These are phyloP conservation scores for Populus tomentosa DNA, from an alignment of 441 rosid genomes.

Conservation along the genomic window DNA sequence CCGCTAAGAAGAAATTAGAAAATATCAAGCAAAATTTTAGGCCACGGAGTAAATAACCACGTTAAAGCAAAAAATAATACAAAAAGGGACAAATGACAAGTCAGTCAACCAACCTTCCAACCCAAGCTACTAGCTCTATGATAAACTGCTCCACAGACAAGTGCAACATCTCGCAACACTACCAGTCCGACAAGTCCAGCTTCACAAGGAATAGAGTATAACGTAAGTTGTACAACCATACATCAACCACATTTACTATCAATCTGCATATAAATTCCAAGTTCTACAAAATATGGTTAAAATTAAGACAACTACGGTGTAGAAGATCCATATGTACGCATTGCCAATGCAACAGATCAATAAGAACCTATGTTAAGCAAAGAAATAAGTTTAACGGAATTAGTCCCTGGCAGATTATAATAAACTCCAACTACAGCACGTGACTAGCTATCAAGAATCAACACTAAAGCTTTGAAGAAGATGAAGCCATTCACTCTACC, in stretches of 20 bases:
- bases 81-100: not conserved
- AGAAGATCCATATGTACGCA: slow-evolving; percentile 80
- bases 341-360: slow-evolving; percentile 78
- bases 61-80: not conserved
- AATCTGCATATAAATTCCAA: not conserved
- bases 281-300: not conserved
- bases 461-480: not conserved
- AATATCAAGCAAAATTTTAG: slow-evolving; percentile 10
- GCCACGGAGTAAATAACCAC: not conserved
- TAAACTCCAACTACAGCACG: not conserved
- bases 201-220: slow-evolving; percentile 28
- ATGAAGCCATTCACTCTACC: slow-evolving; percentile 33
- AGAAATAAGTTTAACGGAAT: slow-evolving; percentile 9
- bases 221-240: not conserved
- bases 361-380: slow-evolving; percentile 58
- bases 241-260: not conserved
- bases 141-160: slow-evolving; percentile 76
- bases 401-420: not conserved
- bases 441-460: not conserved
- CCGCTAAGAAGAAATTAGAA: slow-evolving; percentile 43
- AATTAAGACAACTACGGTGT: slow-evolving; percentile 50
- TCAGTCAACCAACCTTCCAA: slow-evolving; percentile 58
- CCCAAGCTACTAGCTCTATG: slow-evolving; percentile 63
- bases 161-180: slow-evolving; percentile 64
- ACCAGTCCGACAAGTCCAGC: slow-evolving; percentile 88